Base-by-base conservation (phyloP, 441 rosid genomes). In the Dalechampia spathulata region DNA sequence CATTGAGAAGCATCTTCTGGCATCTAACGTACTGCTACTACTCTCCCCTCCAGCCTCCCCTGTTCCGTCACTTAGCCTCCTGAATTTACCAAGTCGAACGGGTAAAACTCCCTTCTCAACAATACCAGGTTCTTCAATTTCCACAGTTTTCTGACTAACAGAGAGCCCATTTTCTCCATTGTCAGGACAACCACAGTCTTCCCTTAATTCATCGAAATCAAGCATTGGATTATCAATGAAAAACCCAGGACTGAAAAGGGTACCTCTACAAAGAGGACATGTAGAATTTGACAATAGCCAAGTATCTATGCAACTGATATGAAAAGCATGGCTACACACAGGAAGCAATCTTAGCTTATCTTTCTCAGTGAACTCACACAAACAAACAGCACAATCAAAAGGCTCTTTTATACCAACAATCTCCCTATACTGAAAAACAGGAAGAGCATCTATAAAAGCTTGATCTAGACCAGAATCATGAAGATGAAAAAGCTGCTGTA, bases 1-100 rank as follows among this genome's bases (percentile, higher is more conserved):
- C 96, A 85, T 85, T 19, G 90, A 87, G 52, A 76, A 85, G 65
- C 96, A 87, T 71, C 90, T 83, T 55, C 96, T 78, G 19, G 75
- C 69, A 68, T 77, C 87, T 65, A 79, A 60, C 48, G 66, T 55
- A 36, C 77, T 63, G 37, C 78, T 70, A 65, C 81, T 81, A 16
- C 58, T 70, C 70, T 81, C 87, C 57, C 68, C 77, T 49, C 60
- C 64, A 8, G 21, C 67, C 46, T 52, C 77, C 53, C 52, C 80
- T 12, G 34, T 64, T 19, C 26, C 78, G 57, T 55, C 76, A 51
- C 56, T 63, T 20, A 62, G 55, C 65, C 74, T 75, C 64, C 69
- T 78, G 54, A 78, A 78, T 60, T 83, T 85, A 23, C 93, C 87
- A 36, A 83, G 81, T 63, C 85, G 75, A 28, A 85, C 83, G 2